Evolutionary conservation across 2,329 filamentous ascomycete genomes (phyloP), one percentile per base, ranked within the genome.

Genomic region (Aspergillus melleus): DNA sequence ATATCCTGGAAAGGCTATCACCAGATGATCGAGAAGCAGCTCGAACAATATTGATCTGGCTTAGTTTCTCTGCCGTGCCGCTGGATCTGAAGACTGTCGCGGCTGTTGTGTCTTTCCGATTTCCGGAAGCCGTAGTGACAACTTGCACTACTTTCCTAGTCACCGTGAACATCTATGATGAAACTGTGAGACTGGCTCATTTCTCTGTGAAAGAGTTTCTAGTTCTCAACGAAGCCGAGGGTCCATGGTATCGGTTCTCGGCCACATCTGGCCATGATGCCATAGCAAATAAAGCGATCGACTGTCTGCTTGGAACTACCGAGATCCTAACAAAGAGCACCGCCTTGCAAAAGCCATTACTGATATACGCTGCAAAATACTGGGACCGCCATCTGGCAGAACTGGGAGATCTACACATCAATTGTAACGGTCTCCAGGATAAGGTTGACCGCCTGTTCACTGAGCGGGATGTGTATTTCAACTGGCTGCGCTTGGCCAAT

Each of bases 181-280:
- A 44, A 20, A 52, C 36, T 32, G 49, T 57, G 20, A 52, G 20
- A 32, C 39, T 57, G 20, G 55, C 49, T 10, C 55, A 57, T 52
- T 57, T 57, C 36, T 57, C 55, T 5, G 55, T 57, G n/a, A 57
- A 57, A 19, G 55, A 57, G 24, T 57, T 57, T 36, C 24, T 57
- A 6, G 49, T 52, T 10, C 11, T 24, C 36, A 42, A 26, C 14
- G 36, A 42, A 30, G 3, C 14, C 2, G 24, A 5, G 6, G 16
- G 14, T 30, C 47, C 11, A 20, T 52, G 55, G 55, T 57, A 36
- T 52, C 55, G 30, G 1, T 46, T 57, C 20, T 52, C 55, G n/a
- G 39, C 10, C 9, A 6, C 20, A 6, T 26, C 20, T 30, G 55
- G 32, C 3, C 47, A 57, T 32, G 4, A 32, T 2, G 24, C 12